Percentiles rank a stretch among this genome's conserved stretches.
These are phyloP conservation scores for Garcia nutans DNA, from an alignment of 345 rosid species.

Conservation along the genomic window DNA sequence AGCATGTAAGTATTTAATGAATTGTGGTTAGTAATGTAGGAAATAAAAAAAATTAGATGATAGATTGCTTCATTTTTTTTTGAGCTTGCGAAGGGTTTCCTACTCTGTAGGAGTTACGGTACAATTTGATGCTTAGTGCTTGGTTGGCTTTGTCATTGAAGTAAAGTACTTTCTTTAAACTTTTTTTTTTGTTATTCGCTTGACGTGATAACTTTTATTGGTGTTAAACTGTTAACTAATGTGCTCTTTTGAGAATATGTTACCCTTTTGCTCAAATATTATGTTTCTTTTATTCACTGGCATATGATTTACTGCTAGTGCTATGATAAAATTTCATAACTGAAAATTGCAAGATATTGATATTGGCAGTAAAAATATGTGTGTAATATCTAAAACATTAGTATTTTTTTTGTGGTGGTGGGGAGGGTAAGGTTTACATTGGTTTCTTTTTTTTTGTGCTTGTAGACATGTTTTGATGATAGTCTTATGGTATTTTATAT, in stretches of 20 bases:
- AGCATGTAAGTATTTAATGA: slow-evolving; percentile 5
- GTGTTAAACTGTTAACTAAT: background rate
- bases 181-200: background rate
- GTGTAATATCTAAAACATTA: background rate
- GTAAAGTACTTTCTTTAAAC: background rate
- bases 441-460: background rate
- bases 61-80: background rate
- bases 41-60: background rate
- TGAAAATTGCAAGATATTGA: background rate
- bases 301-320: background rate
- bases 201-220: background rate
- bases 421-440: background rate
- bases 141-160: background rate
- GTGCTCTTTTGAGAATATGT: background rate
- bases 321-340: background rate
- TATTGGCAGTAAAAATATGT: background rate
- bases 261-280: background rate
- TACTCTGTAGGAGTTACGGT: background rate
- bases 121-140: background rate
- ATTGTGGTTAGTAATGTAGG: background rate
- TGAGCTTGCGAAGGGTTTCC: background rate
- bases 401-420: background rate
- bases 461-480: background rate
- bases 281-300: background rate
- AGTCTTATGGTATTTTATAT: background rate